Evolutionary conservation across 306 rosid species (phyloP), one percentile per base, ranked within the genome.

Genomic region (Luffa acutangula): DNA sequence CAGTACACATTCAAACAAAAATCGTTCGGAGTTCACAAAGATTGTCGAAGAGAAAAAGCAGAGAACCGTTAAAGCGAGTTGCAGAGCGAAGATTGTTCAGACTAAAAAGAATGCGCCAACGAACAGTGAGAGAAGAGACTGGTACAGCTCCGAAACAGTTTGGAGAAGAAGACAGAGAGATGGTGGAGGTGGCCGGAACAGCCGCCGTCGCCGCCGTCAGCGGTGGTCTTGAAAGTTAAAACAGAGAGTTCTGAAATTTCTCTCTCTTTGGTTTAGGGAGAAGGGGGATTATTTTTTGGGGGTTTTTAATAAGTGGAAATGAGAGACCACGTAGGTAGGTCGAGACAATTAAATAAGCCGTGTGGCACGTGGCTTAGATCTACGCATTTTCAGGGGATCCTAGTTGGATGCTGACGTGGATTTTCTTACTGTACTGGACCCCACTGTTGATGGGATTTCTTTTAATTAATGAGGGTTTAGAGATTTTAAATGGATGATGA

Each of bases 311-410:
- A 9, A 73, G 31, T 41, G 34, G 53, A 43, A 21, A 45, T 9
- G 39, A 45, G 76, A 72, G 25, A 53, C 59, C 78, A 73, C 78
- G 60, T 49, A 73, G 49, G 64, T 75, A 8, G 78, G 78, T 75
- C 3, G 48, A 36, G 78, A 75, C 60, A 75, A 75, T 52, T 75
- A 75, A 75, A 75, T 75, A 75, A 5, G 9, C 9, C 34, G 31
- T 51, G 11, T 52, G 78, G 64, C 46, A 75, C 64, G 78, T 75
- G 78, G 78, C 59, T 52, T 75, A 53, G 78, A 75, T 75, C 58
- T 74, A 69, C 21, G 15, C n/a, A 37, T 51, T 10, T 39, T 37
- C 53, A 42, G 25, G 75, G 52, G 0, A 8, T 75, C 46, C 64
- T 37, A 75, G 49, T 36, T 75, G 78, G 78, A 73, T 25, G 60